Base-by-base conservation (phyloP, 202 grass and related monocot genomes). In the Musa balbisiana region DNA sequence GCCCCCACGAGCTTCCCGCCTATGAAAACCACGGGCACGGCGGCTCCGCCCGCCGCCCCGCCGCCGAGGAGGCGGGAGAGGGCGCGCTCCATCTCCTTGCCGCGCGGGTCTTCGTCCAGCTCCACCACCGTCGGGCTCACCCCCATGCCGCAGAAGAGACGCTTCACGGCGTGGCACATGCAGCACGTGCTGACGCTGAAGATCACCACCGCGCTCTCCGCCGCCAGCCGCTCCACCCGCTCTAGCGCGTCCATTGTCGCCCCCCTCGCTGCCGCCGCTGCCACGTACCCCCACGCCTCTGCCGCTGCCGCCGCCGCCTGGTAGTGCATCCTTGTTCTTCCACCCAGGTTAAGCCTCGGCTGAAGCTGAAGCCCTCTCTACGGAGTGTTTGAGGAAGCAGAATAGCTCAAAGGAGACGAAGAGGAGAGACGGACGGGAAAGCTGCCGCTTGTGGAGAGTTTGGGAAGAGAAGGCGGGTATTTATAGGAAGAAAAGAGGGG, bases 91-190 rank as follows among this genome's bases (percentile, higher is more conserved):
- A 97, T 87, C 2, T 97, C 93, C 69, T 82, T 72, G 12, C 93
- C 88, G 0, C 84, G 65, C 1, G 86, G 90, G 51, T 97, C 90
- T 53, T 85, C 83, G 90, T 97, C 93, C 4, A 97, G 90, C 80
- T 97, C 90, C 78, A 92, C 85, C 67, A 93, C 90, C 2, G 82
- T 80, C 16, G 90, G 90, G 82, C 90, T 84, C 29, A 97, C 90
- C 33, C 93, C 93, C 93, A 97, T 90, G 77, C 90, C 93, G 71
- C 93, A 92, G 85, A 97, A 96, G 75, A 97, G 93, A 11, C 90
- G 80, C 84, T 92, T 97, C 86, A 97, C 93, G n/a, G 93, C 90
- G 80, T 97, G 93, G 80, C 93, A 93, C 93, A 97, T 97, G 88
- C 93, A 97, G 82, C 93, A 97, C 64, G 53, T 91, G 90, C 90